phyloP scores from a whole-genome alignment of 139 green algal genomes.

The Microglena sp. region DNA sequence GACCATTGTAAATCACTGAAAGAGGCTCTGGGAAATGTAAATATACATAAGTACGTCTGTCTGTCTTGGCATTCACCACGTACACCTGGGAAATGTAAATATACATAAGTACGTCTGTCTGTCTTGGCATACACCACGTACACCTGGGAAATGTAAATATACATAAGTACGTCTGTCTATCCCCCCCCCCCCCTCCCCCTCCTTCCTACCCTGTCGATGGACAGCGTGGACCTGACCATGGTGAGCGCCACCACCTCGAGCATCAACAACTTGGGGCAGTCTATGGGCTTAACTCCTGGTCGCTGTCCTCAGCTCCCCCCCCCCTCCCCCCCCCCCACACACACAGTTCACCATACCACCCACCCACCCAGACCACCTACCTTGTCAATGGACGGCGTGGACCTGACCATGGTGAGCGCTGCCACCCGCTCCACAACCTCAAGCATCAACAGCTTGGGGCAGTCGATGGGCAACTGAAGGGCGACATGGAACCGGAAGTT shows the following conservation, averaged over 20 bases:
- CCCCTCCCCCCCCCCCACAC: background rate
- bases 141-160: conserved; percentile 41
- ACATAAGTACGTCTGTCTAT: no score
- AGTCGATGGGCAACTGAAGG: conserved; percentile 50
- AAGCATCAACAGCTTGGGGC: conserved; percentile 80
- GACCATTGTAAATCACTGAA: no score
- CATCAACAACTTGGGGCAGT: conserved; percentile 75
- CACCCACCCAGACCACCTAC: no score
- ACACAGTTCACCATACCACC: no score
- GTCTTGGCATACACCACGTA: conserved; percentile 66
- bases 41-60: no score
- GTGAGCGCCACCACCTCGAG: conserved; percentile 63
- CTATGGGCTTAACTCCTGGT: no score
- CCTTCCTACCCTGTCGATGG: conserved; percentile 39
- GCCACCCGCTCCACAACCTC: conserved; percentile 71
- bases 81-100: conserved; percentile 42
- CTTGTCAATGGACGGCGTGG: conserved; percentile 34
- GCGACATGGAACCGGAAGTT: conserved; percentile 12
- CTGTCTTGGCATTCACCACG: conserved; percentile 54
- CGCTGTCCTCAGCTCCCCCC: no score
- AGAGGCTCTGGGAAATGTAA: no score
- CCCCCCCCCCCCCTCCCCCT: no score
- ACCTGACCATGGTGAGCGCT: conserved; percentile 37
- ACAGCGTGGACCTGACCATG: conserved; percentile 28
- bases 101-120: background rate